phyloP scores from a whole-genome alignment of 352 stramenopile genomes.

The Globisporangium acanthophoron region DNA sequence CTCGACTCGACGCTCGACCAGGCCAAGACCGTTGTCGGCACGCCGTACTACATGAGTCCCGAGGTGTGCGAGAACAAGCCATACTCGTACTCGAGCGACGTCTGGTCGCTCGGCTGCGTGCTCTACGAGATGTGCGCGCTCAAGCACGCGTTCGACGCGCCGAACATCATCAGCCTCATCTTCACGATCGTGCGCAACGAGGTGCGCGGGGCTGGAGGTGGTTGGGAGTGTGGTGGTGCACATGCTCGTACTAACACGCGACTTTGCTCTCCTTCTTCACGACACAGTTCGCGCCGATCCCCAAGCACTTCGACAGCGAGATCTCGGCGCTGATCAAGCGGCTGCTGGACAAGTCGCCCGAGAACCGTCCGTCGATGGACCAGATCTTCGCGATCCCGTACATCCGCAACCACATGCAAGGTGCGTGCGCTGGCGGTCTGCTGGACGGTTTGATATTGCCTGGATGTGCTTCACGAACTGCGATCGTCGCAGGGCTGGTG shows the following conservation, averaged over 20 bases:
- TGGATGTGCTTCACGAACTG: no score
- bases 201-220: constrained; percentile 14
- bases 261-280: background rate
- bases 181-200: constrained; percentile 84
- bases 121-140: constrained; percentile 88
- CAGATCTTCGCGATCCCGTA: constrained; percentile 70
- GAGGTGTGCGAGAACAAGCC: constrained; percentile 91
- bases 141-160: constrained; percentile 79
- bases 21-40: constrained; percentile 88
- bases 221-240: no score
- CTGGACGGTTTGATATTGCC: background rate
- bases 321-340: constrained; percentile 44
- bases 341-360: constrained; percentile 63
- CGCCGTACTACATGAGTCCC: constrained; percentile 92
- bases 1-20: constrained; percentile 81
- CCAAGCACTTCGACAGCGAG: constrained; percentile 50
- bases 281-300: constrained; percentile 46
- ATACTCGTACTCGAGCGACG: constrained; percentile 90
- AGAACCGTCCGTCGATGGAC: constrained; percentile 61
- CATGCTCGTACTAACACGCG: background rate
- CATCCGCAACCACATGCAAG: constrained; percentile 74
- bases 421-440: constrained; percentile 2
- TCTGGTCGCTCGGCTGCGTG: constrained; percentile 91
- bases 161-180: constrained; percentile 80
- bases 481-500: constrained; percentile 24